These are phyloP conservation scores for Lagenaria siceraria DNA, from an alignment of 306 rosid genomes.

Conservation along the genomic window DNA sequence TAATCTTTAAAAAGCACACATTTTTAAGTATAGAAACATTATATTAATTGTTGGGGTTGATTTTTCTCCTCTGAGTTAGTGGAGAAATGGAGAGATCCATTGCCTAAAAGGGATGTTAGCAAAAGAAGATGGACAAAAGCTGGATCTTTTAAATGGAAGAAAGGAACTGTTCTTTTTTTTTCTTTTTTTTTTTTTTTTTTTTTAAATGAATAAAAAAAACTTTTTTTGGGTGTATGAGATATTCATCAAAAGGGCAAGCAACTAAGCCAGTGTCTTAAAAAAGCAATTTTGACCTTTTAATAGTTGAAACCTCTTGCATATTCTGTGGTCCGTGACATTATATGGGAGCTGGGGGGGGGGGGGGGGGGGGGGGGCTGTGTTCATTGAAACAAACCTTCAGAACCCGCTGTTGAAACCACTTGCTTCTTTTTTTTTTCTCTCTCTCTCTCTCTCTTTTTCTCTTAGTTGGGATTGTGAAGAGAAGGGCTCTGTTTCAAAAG, in stretches of 20 bases:
- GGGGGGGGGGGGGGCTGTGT: not conserved
- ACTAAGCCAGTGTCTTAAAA: not conserved
- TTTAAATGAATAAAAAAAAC: no score
- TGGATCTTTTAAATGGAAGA: not conserved
- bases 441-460: not conserved
- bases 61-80: not conserved
- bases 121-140: not conserved
- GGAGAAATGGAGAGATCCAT: not conserved
- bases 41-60: not conserved
- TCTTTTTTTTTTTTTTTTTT: no score
- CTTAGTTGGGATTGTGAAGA: not conserved
- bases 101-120: not conserved
- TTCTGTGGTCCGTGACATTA: not conserved
- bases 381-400: not conserved
- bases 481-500: not conserved
- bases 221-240: not conserved
- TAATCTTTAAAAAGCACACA: not conserved
- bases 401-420: not conserved
- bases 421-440: no score
- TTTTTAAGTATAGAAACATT: not conserved
- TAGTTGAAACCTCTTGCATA: not conserved
- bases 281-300: constrained; percentile 1
- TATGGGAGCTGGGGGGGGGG: not conserved
- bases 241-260: not conserved
- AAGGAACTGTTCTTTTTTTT: not conserved